Base-by-base conservation (phyloP, 2,329 filamentous ascomycete genomes). In the Aspergillus brasiliensis region DNA sequence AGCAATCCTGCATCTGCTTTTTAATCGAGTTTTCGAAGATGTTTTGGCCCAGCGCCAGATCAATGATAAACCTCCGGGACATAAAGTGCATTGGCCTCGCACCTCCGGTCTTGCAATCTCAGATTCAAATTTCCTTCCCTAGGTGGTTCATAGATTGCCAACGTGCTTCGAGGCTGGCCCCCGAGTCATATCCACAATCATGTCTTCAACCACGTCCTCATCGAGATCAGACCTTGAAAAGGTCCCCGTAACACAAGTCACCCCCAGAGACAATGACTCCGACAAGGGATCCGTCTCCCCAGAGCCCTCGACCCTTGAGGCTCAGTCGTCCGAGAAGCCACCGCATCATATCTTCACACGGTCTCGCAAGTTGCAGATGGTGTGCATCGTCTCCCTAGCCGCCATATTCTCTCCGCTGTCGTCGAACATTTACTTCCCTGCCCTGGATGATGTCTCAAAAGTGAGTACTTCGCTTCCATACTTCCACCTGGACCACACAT, bases 381-480 rank as follows among this genome's bases (percentile, higher is more conserved):
- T 59, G 23, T 49, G 51, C 34, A 40, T 63, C 7, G 59, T 61
- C 38, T 59, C 61, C n/a, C 23, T 59, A 17, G 61, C 61, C 7
- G 59, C 51, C 25, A 23, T 52, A 17, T 63, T 81, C 63, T 78
- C 77, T 4, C 79, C 79, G 1, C 65, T 82, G 3, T 77, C 76
- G 5, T 76, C 77, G 6, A 78, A 78, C 58, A 81, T 82, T 51
- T 82, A 81, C 64, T 78, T 81, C 56, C 80, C 80, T 3, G 73
- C 78, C 5, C 66, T 82, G 8, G 65, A 64, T 6, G 52, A 55
- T 28, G 52, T 55, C 10, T 55, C 52, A 17, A 19, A 46, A 10
- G 51, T 54, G 17, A 25, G 51, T 54, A 31, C 25, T 64, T 60
- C 4, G 66, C 71, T 25, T 67, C 71, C 13, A 27, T 67, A 19